A percentile compares a stretch with the other conserved stretches of the same genome.
phyloP scores from a whole-genome alignment of 2,329 filamentous ascomycete species.

The Penicillium crustosum region DNA sequence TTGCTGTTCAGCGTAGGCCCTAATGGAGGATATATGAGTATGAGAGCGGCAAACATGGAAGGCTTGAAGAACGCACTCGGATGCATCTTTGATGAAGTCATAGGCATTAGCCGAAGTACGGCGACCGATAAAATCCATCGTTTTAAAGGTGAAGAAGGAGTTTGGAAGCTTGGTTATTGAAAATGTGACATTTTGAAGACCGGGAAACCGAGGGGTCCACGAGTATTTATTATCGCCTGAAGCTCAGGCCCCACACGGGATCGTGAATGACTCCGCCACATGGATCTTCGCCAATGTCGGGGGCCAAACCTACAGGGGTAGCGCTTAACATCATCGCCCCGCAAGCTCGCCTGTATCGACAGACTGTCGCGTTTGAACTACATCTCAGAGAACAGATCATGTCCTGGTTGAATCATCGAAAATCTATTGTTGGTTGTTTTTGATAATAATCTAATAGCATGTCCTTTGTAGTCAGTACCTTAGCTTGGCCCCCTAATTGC shows the following conservation, averaged over 20 bases:
- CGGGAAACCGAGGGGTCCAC: neutral
- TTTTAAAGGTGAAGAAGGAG: neutral
- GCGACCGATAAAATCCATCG: slow-evolving; percentile 12
- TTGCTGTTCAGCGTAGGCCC: neutral
- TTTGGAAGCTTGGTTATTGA: neutral
- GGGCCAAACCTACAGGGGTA: neutral
- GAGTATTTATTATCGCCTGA: neutral
- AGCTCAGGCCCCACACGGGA: neutral
- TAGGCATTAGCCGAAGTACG: slow-evolving; percentile 4
- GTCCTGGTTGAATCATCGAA: neutral
- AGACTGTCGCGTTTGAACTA: neutral
- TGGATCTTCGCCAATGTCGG: neutral
- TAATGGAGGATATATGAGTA: neutral
- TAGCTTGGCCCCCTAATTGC: neutral
- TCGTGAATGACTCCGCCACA: neutral
- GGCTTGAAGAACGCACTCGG: slow-evolving; percentile 7
- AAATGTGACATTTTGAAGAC: neutral
- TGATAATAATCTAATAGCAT: neutral
- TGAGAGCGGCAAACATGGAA: neutral
- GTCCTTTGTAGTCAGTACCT: neutral
- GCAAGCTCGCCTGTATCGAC: neutral
- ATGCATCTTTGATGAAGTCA: slow-evolving; percentile 11
- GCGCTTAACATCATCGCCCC: neutral
- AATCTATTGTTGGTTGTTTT: neutral
- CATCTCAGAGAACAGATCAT: neutral